Percentiles rank a stretch among this genome's conserved stretches.
Evolutionary conservation across 331 rosid species (phyloP).

Genomic region (Quercus tomentella): DNA sequence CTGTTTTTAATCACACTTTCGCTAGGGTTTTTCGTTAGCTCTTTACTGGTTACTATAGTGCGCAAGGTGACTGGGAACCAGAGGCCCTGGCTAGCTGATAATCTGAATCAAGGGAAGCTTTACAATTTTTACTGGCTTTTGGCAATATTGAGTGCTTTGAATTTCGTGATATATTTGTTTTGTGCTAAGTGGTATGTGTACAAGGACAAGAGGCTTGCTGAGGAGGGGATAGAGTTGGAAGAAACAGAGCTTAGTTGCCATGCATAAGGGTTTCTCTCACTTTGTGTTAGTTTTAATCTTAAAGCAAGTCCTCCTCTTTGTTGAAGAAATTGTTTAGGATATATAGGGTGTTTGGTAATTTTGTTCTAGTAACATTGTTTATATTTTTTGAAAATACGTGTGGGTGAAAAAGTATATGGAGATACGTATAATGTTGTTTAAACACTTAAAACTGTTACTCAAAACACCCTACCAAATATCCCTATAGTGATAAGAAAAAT

Average conservation of each 20-base stretch:
- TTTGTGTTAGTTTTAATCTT: too few species aligned
- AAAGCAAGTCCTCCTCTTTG: too few species aligned
- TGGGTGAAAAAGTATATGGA: accelerated
- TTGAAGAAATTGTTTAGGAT: too few species aligned
- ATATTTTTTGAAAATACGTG: accelerated
- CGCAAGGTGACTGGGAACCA: slow-evolving; percentile 44
- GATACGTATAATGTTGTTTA: too few species aligned
- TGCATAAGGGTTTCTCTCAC: slow-evolving; percentile 16
- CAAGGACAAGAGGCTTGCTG: slow-evolving; percentile 75
- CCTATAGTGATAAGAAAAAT: too few species aligned
- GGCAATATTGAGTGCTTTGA: slow-evolving; percentile 57
- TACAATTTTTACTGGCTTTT: slow-evolving; percentile 78
- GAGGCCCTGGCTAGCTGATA: slow-evolving; percentile 73
- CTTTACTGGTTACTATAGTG: slow-evolving; percentile 61
- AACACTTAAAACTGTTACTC: too few species aligned
- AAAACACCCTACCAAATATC: accelerated
- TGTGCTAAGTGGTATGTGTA: slow-evolving; percentile 83
- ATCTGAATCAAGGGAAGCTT: slow-evolving; percentile 78
- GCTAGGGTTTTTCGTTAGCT: slow-evolving; percentile 73
- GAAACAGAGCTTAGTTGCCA: slow-evolving; percentile 37
- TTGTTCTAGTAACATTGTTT: too few species aligned
- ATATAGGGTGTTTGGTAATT: accelerated
- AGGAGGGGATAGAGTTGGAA: slow-evolving; percentile 52
- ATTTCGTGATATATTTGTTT: slow-evolving; percentile 45
- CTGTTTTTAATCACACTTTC: slow-evolving; percentile 77